Evolutionary conservation across 495 filamentous ascomycete genomes (phyloP), one percentile per base, ranked within the genome.

Genomic region (Aspergillus sclerotiicarbonarius): DNA sequence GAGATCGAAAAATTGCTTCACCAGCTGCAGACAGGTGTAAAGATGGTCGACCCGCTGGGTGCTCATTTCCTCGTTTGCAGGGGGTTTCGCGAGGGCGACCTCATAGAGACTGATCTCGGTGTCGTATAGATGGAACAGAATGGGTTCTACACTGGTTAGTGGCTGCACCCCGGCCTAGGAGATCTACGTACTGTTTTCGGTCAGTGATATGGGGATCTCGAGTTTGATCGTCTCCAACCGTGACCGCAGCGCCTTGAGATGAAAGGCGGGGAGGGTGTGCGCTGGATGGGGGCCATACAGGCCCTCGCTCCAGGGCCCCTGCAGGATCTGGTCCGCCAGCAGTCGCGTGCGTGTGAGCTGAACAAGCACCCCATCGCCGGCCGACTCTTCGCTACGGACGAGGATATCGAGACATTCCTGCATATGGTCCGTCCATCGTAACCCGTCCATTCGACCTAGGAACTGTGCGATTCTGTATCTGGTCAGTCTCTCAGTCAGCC

Each of bases 11-110:
- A 43, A 45, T 0, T 18, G n/a, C 46, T 58, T 57, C 5, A 62
- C 57, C 2, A 50, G 53, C 53, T 60, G 37, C n/a, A 67, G 59
- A 51, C 59, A 64, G 1, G 56, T 41, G 54, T 64, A 64, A 37
- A 67, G 62, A 18, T 60, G 33, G 20, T 62, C 57, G 4, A 62
- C 48, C 4, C 59, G 56, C 13, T 51, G 37, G 18, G 48, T 21
- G 15, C 53, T 39, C 20, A 61, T 46, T 9, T 48, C 58, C 6
- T 52, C 45, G 31, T 21, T 12, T 20, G 52, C 10, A 3, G 31
- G 12, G 31, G 59, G 21, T 25, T 56, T 61, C 3, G 32, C 33
- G n/a, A 60, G 1, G 6, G 59, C 31, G 2, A 35, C 39, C 18
- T 61, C 59, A 41, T 61, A 53, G 43, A 57, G 18, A 6, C n/a